Evolutionary conservation across 1,139 yeast species (phyloP).

Genomic region (Pichia sp.): DNA sequence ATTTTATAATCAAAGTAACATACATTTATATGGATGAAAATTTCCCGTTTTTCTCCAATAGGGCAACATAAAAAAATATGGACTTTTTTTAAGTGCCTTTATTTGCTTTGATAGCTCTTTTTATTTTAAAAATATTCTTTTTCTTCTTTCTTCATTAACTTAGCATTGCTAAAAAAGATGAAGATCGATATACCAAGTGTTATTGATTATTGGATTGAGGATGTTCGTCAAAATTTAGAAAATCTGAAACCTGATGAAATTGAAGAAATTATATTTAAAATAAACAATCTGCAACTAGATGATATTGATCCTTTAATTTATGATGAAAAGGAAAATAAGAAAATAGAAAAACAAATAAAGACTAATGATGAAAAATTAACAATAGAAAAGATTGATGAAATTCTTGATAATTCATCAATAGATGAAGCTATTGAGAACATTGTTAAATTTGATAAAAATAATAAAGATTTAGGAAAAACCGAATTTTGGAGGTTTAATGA

Average conservation of each 20-base stretch:
- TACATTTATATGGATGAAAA: too few relatives aligned
- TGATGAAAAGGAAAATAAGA: slow-evolving; percentile 2
- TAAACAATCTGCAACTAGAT: background rate
- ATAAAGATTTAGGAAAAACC: slow-evolving; percentile 3
- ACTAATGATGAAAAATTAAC: background rate
- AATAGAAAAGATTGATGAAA: background rate
- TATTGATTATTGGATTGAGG: slow-evolving; percentile 3
- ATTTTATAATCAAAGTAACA: too few relatives aligned
- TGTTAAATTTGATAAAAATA: background rate
- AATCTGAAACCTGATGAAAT: slow-evolving; percentile 1
- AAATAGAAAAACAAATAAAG: background rate
- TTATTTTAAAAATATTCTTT: too few relatives aligned
- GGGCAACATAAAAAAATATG: too few relatives aligned
- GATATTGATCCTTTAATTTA: too few relatives aligned
- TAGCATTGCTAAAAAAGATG: background rate
- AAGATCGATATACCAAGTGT: background rate
- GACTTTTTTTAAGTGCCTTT: too few relatives aligned
- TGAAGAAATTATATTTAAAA: background rate
- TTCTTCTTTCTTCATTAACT: background rate
- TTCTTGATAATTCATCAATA: background rate
- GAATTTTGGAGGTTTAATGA: slow-evolving; percentile 12
- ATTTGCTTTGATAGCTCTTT: too few relatives aligned
- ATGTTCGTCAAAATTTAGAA: background rate
- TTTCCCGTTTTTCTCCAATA: too few relatives aligned
- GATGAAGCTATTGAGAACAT: background rate